Evolutionary conservation across 2,329 filamentous ascomycete species (phyloP).

Genomic region (Emergomyces africanus): DNA sequence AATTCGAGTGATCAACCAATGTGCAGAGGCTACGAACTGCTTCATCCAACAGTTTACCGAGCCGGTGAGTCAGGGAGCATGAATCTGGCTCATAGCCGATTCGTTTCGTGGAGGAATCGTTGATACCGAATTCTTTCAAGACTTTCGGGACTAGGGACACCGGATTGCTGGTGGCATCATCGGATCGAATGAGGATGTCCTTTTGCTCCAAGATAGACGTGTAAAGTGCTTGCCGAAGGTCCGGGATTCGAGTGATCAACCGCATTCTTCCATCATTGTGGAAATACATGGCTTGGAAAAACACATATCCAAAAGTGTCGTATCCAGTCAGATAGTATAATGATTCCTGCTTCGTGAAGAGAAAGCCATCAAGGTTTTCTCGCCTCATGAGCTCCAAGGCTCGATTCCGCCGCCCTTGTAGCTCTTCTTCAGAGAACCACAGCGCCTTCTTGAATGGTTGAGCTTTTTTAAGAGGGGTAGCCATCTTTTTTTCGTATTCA

Average conservation of each 20-base stretch:
- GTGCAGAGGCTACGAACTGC: constrained; percentile 22
- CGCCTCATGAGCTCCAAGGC: constrained; percentile 18
- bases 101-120: constrained; percentile 15
- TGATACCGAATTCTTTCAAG: constrained; percentile 19
- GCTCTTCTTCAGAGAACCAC: constrained; percentile 17
- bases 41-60: constrained; percentile 21
- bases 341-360: constrained; percentile 25
- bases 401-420: constrained; percentile 13
- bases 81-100: constrained; percentile 28
- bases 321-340: constrained; percentile 21
- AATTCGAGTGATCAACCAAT: constrained; percentile 18
- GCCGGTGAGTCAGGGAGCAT: constrained; percentile 22
- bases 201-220: constrained; percentile 21
- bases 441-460: constrained; percentile 20
- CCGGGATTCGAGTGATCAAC: constrained; percentile 19
- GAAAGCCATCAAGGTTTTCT: constrained; percentile 23
- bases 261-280: constrained; percentile 21
- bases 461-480: constrained; percentile 8
- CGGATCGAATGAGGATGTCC: constrained; percentile 18
- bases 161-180: constrained; percentile 19
- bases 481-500: constrained; percentile 1
- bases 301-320: constrained; percentile 26
- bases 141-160: constrained; percentile 20
- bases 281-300: constrained; percentile 27
- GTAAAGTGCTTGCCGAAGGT: constrained; percentile 23